These are phyloP conservation scores for Fusarium sp. DNA, from an alignment of 2,329 filamentous ascomycete genomes.

Conservation along the genomic window DNA sequence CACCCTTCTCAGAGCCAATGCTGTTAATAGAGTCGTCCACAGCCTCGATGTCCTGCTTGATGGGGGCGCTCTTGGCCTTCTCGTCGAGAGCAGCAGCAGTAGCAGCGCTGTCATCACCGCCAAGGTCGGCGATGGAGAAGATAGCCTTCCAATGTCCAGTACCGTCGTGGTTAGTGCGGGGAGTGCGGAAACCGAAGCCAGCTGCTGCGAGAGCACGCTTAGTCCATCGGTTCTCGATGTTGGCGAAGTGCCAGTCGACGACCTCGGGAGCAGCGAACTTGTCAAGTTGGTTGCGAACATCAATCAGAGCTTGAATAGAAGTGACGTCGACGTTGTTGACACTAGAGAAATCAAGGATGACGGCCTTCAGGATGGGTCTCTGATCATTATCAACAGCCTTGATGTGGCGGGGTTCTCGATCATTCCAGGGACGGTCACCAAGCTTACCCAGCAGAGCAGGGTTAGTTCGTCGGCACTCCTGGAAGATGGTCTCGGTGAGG, in stretches of 20 bases:
- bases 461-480: conserved; percentile 55
- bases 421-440: conserved; percentile 67
- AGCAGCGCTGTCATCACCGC: conserved; percentile 71
- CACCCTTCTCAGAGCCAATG: conserved; percentile 40
- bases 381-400: conserved; percentile 44
- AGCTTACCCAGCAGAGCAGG: conserved; percentile 54
- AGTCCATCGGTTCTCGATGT: conserved; percentile 63
- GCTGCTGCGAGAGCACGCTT: conserved; percentile 62
- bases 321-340: conserved; percentile 66
- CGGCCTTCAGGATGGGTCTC: conserved; percentile 61
- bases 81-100: conserved; percentile 68
- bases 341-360: conserved; percentile 64
- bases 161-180: conserved; percentile 33
- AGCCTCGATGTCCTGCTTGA: conserved; percentile 43
- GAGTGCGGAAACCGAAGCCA: conserved; percentile 58
- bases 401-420: conserved; percentile 53
- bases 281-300: conserved; percentile 62
- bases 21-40: conserved; percentile 35
- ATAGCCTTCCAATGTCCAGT: conserved; percentile 71
- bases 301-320: conserved; percentile 61
- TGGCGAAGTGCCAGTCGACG: conserved; percentile 61
- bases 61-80: conserved; percentile 44
- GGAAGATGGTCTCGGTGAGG: conserved; percentile 55
- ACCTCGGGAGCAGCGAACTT: conserved; percentile 56
- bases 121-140: conserved; percentile 89